Percentiles rank a stretch among this genome's conserved stretches.
Evolutionary conservation across 2,329 filamentous ascomycete species (phyloP).

Genomic region (Paecilomyces formosus): DNA sequence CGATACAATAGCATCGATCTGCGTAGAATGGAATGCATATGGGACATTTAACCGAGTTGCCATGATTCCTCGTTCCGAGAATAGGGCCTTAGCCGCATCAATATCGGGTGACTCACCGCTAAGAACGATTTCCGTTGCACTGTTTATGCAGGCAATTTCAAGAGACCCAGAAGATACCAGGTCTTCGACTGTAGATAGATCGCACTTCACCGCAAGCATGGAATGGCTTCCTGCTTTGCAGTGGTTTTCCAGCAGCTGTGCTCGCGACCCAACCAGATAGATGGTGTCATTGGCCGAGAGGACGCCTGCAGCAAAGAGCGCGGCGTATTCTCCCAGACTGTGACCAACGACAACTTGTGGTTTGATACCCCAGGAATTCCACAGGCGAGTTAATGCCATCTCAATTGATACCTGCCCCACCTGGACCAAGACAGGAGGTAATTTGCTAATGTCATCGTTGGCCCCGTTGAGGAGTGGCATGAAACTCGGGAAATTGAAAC

Average conservation of each 20-base stretch:
- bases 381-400: conserved; percentile 33
- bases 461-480: conserved; percentile 18
- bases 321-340: conserved; percentile 34
- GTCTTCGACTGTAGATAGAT: conserved; percentile 39
- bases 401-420: conserved; percentile 33
- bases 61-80: conserved; percentile 51
- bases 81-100: conserved; percentile 43
- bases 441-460: conserved; percentile 10
- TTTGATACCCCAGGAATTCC: conserved; percentile 20
- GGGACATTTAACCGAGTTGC: conserved; percentile 56
- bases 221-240: conserved; percentile 61
- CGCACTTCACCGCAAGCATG: conserved; percentile 50
- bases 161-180: conserved; percentile 30
- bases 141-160: conserved; percentile 68
- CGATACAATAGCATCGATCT: conserved; percentile 57
- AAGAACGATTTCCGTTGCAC: conserved; percentile 66
- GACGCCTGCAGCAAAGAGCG: conserved; percentile 27
- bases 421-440: conserved; percentile 24
- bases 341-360: conserved; percentile 23
- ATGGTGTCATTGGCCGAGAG: conserved; percentile 36
- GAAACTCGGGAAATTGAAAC: conserved; percentile 22
- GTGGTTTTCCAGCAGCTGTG: conserved; percentile 55
- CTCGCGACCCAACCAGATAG: conserved; percentile 62
- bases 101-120: conserved; percentile 55
- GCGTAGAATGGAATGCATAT: conserved; percentile 60